These are phyloP conservation scores for Starmerella sirachaensis DNA, from an alignment of 805 yeast species.

Conservation along the genomic window DNA sequence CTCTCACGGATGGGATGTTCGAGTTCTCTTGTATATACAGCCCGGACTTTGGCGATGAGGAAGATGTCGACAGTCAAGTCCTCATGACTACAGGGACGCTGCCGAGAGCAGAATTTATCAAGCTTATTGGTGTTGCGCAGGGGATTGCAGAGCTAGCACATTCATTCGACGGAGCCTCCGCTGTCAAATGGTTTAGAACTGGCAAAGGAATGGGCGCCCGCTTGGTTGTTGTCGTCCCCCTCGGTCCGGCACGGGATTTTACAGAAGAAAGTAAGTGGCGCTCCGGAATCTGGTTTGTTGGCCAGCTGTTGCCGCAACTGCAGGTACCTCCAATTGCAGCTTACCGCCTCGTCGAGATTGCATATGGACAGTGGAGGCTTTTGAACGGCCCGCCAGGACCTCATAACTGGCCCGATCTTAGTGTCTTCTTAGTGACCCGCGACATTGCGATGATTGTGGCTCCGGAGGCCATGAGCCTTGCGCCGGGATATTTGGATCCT, in stretches of 20 bases:
- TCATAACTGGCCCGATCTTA: slow-evolving; percentile 5
- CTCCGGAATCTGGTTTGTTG: slow-evolving; percentile 21
- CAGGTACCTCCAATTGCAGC: slow-evolving; percentile 9
- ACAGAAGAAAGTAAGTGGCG: slow-evolving; percentile 18
- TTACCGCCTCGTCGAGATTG: slow-evolving; percentile 5
- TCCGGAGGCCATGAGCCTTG: slow-evolving; percentile 15
- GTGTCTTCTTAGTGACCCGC: background rate
- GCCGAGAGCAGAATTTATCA: slow-evolving; percentile 6
- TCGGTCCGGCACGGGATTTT: background rate
- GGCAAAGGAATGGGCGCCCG: slow-evolving; percentile 1
- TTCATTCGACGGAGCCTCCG: slow-evolving; percentile 16
- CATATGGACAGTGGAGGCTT: slow-evolving; percentile 6
- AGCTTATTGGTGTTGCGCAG: slow-evolving; percentile 21
- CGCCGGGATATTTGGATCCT: slow-evolving; percentile 47
- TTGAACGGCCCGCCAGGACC: slow-evolving; percentile 1
- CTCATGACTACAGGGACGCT: slow-evolving; percentile 11
- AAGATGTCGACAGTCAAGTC: slow-evolving; percentile 19
- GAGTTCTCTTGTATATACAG: slow-evolving; percentile 20
- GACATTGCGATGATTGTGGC: slow-evolving; percentile 4
- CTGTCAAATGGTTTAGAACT: slow-evolving; percentile 14
- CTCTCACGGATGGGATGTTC: slow-evolving; percentile 8
- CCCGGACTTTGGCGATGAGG: slow-evolving; percentile 21
- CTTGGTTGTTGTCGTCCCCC: slow-evolving; percentile 10
- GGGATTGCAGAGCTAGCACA: slow-evolving; percentile 22
- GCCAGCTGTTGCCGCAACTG: slow-evolving; percentile 6